phyloP scores from a whole-genome alignment of 2,329 filamentous ascomycete species.

The Gliomastix tumulicola region DNA sequence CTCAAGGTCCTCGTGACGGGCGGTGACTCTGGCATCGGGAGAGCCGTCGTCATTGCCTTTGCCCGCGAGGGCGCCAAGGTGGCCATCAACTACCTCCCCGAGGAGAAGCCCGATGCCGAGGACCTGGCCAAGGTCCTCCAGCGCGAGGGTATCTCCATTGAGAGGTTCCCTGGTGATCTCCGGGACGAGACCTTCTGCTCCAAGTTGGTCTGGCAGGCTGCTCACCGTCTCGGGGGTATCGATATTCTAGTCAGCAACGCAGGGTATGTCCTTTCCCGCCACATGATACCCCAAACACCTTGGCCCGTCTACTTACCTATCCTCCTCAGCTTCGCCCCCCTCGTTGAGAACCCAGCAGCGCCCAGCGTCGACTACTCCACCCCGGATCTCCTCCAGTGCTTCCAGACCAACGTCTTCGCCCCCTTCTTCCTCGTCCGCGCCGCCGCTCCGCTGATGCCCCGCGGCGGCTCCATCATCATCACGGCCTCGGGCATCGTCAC shows the following conservation, averaged over 20 bases:
- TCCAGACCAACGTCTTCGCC: conserved; percentile 5
- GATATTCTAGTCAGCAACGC: conserved; percentile 4
- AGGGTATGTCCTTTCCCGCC: conserved; percentile 2
- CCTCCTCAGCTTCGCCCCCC: not conserved
- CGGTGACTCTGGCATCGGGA: conserved; percentile 47
- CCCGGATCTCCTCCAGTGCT: conserved; percentile 1
- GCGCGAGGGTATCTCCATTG: not conserved
- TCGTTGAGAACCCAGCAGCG: no score
- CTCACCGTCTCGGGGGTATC: not conserved
- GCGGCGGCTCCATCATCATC: conserved; percentile 3
- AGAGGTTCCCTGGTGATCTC: conserved; percentile 5
- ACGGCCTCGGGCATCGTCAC: not conserved
- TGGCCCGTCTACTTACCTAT: not conserved
- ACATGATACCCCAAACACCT: not conserved
- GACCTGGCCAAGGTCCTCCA: not conserved
- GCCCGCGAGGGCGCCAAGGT: conserved; percentile 8
- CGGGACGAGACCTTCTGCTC: conserved; percentile 4
- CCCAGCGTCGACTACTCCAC: no score
- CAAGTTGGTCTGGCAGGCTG: conserved; percentile 3
- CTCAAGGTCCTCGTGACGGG: conserved; percentile 71
- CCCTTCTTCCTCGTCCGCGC: conserved; percentile 4
- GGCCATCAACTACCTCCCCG: conserved; percentile 9
- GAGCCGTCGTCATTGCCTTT: conserved; percentile 7
- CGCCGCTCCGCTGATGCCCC: conserved; percentile 2
- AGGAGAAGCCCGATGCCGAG: conserved; percentile 8